Evolutionary conservation across 1,284 basidiomycete species (phyloP), one percentile per base, ranked within the genome.

Genomic region (Thelephora terrestris): DNA sequence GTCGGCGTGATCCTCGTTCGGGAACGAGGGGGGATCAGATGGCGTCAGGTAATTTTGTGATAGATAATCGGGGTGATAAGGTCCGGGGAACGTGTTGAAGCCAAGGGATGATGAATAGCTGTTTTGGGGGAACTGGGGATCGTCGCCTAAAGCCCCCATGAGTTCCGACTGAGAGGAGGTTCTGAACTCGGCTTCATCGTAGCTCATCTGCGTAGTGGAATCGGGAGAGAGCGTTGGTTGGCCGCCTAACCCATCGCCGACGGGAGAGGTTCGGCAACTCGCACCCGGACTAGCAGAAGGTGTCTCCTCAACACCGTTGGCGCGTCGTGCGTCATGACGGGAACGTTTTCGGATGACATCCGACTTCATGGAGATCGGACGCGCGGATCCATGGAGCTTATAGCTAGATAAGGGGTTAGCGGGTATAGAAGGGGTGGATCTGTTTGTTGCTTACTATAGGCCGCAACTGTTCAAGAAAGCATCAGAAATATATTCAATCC

Each of bases 311-410:
- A 67, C 60, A 21, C 67, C 70, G 52, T 67, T 67, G 17, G 69
- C 71, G 18, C 39, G 39, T 25, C 81, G 74, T 18, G 80, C 78
- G 51, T 88, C 84, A 56, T 86, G 83, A 4, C 85, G 73, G 3
- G 85, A 85, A 35, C 85, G 80, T 58, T 88, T 89, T 55, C 85
- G 81, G 56, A 89, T 86, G 43, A 88, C 79, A 55, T 89, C 85
- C 9, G 84, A 87, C 63, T 89, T 89, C 86, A 89, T 89, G 16
- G 83, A 85, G 56, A 89, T 86, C 5, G 86, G 85, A 38, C 86
- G 79, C 4, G 83, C 78, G 25, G 84, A 81, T 23, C 85, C 85
- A 61, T 89, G 86, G 10, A 89, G 67, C 63, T 89, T 89, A 67
- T 85, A 87, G 61, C 76, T 78, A 54, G n/a, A 34, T 46, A 52